phyloP scores from a whole-genome alignment of 495 filamentous ascomycete species.

The Immersiella caudata region DNA sequence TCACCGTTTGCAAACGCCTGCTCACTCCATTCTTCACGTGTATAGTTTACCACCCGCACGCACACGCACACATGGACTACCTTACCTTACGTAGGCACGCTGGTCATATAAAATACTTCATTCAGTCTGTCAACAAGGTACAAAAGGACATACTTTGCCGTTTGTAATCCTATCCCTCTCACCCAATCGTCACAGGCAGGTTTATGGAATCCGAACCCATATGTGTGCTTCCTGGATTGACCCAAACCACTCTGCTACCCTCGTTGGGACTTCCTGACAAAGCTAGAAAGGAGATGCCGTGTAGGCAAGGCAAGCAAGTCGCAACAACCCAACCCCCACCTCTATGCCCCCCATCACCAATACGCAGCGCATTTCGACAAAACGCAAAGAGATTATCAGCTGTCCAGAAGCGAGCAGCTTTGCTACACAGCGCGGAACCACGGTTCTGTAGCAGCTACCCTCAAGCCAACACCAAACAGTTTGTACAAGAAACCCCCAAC shows the following conservation, averaged over 20 bases:
- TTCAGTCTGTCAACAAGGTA: slow-evolving; percentile 20
- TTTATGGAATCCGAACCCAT: neutral
- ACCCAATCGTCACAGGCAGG: neutral
- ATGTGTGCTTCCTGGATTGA: neutral
- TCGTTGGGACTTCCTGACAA: neutral
- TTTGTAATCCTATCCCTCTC: neutral
- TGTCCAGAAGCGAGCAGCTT: neutral
- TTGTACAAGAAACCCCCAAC: slow-evolving; percentile 22
- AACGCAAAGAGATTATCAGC: slow-evolving; percentile 3
- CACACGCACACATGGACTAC: too few species aligned
- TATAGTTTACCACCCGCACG: too few species aligned
- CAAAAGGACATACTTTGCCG: slow-evolving; percentile 5
- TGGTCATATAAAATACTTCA: slow-evolving; percentile 21
- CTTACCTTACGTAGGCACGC: too few species aligned
- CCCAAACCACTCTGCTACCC: neutral
- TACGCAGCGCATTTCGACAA: neutral
- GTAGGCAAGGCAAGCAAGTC: neutral
- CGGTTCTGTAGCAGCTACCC: slow-evolving; percentile 10
- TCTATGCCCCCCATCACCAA: slow-evolving; percentile 3
- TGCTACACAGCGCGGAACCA: slow-evolving; percentile 6
- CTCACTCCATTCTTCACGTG: too few species aligned
- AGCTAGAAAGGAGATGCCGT: neutral
- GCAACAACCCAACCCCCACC: slow-evolving; percentile 5
- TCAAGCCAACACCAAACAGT: slow-evolving; percentile 10
- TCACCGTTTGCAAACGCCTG: too few species aligned